These are phyloP conservation scores for Endothia cerciana DNA, from an alignment of 2,329 filamentous ascomycete species.

Conservation along the genomic window DNA sequence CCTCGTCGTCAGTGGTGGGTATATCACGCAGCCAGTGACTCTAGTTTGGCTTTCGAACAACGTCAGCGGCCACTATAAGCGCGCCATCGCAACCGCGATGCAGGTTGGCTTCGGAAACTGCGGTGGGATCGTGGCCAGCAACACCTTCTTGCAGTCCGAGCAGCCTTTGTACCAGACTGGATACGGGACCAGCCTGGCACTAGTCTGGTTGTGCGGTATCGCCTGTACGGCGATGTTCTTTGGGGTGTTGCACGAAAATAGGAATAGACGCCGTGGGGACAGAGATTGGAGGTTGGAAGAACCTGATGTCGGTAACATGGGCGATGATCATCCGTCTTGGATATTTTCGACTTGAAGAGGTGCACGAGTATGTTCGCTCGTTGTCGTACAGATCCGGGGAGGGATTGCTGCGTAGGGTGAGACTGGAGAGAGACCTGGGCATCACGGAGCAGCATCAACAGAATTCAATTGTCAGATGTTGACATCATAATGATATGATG, in stretches of 20 bases:
- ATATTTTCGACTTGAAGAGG: constrained; percentile 16
- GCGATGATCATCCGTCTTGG: constrained; percentile 41
- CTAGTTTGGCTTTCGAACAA: constrained; percentile 63
- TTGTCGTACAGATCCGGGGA: not conserved
- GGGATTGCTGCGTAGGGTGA: too few relatives aligned
- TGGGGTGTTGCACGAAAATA: constrained; percentile 41
- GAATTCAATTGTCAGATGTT: too few relatives aligned
- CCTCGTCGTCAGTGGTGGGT: constrained; percentile 57
- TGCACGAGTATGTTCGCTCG: not conserved
- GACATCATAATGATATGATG: too few relatives aligned
- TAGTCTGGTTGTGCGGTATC: constrained; percentile 49
- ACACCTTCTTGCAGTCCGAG: constrained; percentile 54
- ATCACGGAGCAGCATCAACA: not conserved
- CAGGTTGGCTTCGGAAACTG: constrained; percentile 56
- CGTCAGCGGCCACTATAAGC: constrained; percentile 61
- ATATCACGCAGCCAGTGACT: constrained; percentile 57
- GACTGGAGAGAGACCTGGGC: too few relatives aligned
- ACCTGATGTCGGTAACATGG: constrained; percentile 41
- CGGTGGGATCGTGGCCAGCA: constrained; percentile 54
- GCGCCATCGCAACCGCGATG: constrained; percentile 55
- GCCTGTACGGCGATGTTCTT: constrained; percentile 37
- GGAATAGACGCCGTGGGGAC: constrained; percentile 39
- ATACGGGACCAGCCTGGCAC: constrained; percentile 51
- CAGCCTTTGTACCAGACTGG: constrained; percentile 53
- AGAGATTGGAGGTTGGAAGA: constrained; percentile 37